Base-by-base conservation (phyloP, 2,329 filamentous ascomycete genomes). In the Tolypocladium sp. region DNA sequence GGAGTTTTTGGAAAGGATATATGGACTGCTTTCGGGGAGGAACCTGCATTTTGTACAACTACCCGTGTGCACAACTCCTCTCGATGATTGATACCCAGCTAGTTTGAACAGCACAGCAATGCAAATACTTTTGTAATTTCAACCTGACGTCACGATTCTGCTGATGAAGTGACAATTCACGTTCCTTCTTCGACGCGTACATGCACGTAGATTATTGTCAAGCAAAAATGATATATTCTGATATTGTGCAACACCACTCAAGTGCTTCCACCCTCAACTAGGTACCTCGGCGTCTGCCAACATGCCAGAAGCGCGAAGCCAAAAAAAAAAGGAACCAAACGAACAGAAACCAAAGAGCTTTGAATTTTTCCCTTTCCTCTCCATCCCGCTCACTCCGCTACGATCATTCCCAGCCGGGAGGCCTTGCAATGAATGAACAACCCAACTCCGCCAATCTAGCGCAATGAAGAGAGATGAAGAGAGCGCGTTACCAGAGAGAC, bases 391-490 rank as follows among this genome's bases (percentile, higher is more conserved):
- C 63, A 61, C 63, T 63, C 63, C 61, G 60, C 64, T 62, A 61
- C 63, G 59, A 63, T 61, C 59, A 63, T 65, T 62, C 58, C 64
- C 59, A 57, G 61, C 57, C 60, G 58, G 61, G 57, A 61, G 59
- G 60, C 61, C 57, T 63, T 61, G 53, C 56, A 56, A 57, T 49
- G 58, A 63, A 61, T 56, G 59, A 63, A 63, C 59, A 64, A 65
- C 63, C 64, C 62, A 65, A 66, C 64, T 64, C 65, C 65, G 57
- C 65, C 63, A 66, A 63, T 66, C 64, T 67, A 66, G 64, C 60
- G 63, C 64, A 66, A 66, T 65, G 63, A 65, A 59, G 58, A 61
- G 63, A 63, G 60, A 64, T 58, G 59, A 55, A 55, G 57, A 55
- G 57, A 46, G 57, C 33, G 58, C 54, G 54, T 42, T 33, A 52